A percentile compares a stretch with the other conserved stretches of the same genome.
phyloP scores from a whole-genome alignment of 495 filamentous ascomycete species.

The Penicillium steckii region DNA sequence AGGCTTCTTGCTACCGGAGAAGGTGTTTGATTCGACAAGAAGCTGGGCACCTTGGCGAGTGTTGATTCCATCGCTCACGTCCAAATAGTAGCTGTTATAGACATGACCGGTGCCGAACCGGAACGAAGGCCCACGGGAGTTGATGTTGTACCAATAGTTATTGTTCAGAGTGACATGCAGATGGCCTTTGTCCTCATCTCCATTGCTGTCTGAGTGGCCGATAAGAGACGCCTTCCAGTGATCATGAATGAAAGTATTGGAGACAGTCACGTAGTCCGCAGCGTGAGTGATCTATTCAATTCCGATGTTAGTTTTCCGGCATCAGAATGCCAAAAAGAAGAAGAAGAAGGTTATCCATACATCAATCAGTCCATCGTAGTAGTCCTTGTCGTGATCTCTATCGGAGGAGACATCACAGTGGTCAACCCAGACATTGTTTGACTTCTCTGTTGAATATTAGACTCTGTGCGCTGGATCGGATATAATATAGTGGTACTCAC shows the following conservation, averaged over 20 bases:
- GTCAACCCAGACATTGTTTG: slow-evolving; percentile 68
- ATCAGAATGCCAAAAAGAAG: not conserved
- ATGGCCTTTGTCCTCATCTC: slow-evolving; percentile 48
- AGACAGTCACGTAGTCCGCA: slow-evolving; percentile 50
- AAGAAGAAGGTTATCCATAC: no score
- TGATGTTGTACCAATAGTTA: slow-evolving; percentile 63
- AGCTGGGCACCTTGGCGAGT: slow-evolving; percentile 64
- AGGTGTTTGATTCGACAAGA: slow-evolving; percentile 60
- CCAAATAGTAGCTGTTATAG: slow-evolving; percentile 49
- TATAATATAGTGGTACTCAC: slow-evolving; percentile 17
- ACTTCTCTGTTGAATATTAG: slow-evolving; percentile 26
- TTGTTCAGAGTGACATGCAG: slow-evolving; percentile 60
- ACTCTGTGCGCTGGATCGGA: not conserved
- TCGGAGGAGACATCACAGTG: slow-evolving; percentile 64
- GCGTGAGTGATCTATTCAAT: slow-evolving; percentile 47
- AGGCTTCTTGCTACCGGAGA: slow-evolving; percentile 44
- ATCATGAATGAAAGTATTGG: slow-evolving; percentile 54
- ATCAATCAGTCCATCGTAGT: slow-evolving; percentile 67
- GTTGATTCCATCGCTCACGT: slow-evolving; percentile 60
- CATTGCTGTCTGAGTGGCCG: slow-evolving; percentile 53
- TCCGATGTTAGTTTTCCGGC: no score
- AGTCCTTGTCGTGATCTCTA: slow-evolving; percentile 57
- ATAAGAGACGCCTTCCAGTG: slow-evolving; percentile 66
- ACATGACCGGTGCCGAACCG: slow-evolving; percentile 62
- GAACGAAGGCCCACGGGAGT: slow-evolving; percentile 57